Evolutionary conservation across 2,329 filamentous ascomycete species (phyloP).

Genomic region (Neopestalotiopsis clavispora): DNA sequence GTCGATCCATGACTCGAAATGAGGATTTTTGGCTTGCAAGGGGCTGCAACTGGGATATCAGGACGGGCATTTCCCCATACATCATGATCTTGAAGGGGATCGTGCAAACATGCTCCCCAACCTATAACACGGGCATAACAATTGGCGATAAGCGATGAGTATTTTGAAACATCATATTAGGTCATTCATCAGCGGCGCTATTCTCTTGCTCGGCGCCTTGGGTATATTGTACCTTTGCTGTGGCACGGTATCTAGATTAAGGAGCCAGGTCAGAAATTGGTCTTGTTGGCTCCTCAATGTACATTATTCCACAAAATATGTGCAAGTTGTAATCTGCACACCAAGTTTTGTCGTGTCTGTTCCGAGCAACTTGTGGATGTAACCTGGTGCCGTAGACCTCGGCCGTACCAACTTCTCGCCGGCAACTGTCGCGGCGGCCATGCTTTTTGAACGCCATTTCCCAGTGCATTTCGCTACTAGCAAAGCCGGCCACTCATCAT

Average conservation of each 20-base stretch:
- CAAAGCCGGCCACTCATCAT: conserved; percentile 20
- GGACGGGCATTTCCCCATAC: neutral
- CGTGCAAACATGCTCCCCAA: neutral
- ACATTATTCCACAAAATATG: conserved; percentile 24
- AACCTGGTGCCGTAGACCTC: neutral
- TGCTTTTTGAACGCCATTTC: neutral
- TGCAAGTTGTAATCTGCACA: neutral
- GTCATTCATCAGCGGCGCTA: conserved; percentile 3
- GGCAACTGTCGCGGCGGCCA: neutral
- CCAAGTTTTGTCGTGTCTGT: neutral
- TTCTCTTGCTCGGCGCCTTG: neutral
- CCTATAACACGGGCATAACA: neutral
- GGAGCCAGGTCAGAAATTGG: conserved; percentile 2
- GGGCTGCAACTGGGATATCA: neutral
- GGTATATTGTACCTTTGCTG: conserved; percentile 10
- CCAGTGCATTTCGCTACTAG: conserved; percentile 11
- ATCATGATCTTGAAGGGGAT: neutral
- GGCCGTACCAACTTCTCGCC: neutral
- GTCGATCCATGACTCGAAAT: neutral
- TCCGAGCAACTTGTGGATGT: neutral
- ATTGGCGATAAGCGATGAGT: neutral
- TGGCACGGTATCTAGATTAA: conserved; percentile 2
- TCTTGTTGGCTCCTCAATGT: conserved; percentile 5
- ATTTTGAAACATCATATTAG: neutral
- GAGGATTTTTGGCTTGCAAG: neutral